These are phyloP conservation scores for Elongisporangium senticosum DNA, from an alignment of 352 stramenopile genomes.

Conservation along the genomic window DNA sequence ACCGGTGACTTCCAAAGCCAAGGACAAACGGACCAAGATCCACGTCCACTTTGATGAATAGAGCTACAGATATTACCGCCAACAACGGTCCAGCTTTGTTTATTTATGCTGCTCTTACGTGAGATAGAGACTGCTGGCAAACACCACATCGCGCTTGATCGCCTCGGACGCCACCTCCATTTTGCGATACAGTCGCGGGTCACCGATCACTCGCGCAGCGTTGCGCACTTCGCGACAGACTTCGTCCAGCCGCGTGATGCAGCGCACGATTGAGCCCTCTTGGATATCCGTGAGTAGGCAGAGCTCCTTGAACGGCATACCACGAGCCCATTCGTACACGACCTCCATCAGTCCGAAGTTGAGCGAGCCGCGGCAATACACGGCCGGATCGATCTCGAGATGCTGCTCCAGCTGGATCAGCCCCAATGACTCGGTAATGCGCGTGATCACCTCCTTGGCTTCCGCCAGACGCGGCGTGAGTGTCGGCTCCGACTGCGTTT, in stretches of 20 bases:
- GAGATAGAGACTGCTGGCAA: conserved; percentile 95
- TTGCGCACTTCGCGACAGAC: conserved; percentile 96
- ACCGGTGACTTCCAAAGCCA: conserved; percentile 1
- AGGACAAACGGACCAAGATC: conserved; percentile 8
- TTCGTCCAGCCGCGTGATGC: conserved; percentile 97
- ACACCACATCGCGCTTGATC: conserved; percentile 98
- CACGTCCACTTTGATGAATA: conserved; percentile 36
- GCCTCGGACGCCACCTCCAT: conserved; percentile 96
- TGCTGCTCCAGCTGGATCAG: conserved; percentile 82
- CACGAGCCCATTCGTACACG: conserved; percentile 98
- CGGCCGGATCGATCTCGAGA: conserved; percentile 85
- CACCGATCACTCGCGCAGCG: conserved; percentile 91
- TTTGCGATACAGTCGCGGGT: conserved; percentile 95
- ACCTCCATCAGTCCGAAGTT: conserved; percentile 95
- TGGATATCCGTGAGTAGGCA: conserved; percentile 95
- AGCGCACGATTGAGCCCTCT: conserved; percentile 97
- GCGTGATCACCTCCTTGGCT: conserved; percentile 85
- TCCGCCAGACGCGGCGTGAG: conserved; percentile 66
- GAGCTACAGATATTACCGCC: background rate
- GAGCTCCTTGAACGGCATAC: conserved; percentile 96
- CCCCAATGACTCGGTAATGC: conserved; percentile 72
- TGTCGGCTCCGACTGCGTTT: conserved; percentile 71
- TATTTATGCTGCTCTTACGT: conserved; percentile 20
- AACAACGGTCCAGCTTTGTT: background rate
- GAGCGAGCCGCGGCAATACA: conserved; percentile 89